Conservation (phyloP, 441 rosid genomes). For the Lepidium campestre region DNA sequence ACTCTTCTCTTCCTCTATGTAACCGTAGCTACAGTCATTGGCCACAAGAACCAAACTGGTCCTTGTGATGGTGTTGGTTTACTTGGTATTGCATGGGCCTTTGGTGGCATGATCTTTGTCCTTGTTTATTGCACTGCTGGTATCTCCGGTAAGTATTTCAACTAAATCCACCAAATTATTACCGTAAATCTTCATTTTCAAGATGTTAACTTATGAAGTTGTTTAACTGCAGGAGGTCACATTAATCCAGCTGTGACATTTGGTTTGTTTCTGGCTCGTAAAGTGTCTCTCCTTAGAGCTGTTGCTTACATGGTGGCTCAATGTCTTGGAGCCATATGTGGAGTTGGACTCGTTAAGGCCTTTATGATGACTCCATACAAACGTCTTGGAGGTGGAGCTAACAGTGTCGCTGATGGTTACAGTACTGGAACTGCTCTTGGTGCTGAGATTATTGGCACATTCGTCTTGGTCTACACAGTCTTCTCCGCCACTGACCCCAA, state of each 20-base stretch:
- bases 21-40: constrained; percentile 65
- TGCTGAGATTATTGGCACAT: constrained; percentile 69
- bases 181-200: not conserved
- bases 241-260: constrained; percentile 89
- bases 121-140: constrained; percentile 93
- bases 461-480: constrained; percentile 66
- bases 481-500: constrained; percentile 93
- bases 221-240: constrained; percentile 56
- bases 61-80: constrained; percentile 71
- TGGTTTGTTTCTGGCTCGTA: constrained; percentile 70
- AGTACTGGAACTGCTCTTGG: constrained; percentile 67
- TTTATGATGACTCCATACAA: constrained; percentile 58
- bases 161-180: not conserved
- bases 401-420: constrained; percentile 49
- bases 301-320: constrained; percentile 73
- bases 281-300: constrained; percentile 62
- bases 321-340: constrained; percentile 73
- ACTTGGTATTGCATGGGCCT: constrained; percentile 86
- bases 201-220: not conserved
- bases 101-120: constrained; percentile 83
- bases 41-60: constrained; percentile 48
- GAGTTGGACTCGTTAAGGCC: constrained; percentile 81
- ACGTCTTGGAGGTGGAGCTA: constrained; percentile 62
- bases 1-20: constrained; percentile 78
- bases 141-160: constrained; percentile 33